Evolutionary conservation across 257 asterid species (phyloP), one percentile per base, ranked within the genome.

Genomic region (Solanum piurae): DNA sequence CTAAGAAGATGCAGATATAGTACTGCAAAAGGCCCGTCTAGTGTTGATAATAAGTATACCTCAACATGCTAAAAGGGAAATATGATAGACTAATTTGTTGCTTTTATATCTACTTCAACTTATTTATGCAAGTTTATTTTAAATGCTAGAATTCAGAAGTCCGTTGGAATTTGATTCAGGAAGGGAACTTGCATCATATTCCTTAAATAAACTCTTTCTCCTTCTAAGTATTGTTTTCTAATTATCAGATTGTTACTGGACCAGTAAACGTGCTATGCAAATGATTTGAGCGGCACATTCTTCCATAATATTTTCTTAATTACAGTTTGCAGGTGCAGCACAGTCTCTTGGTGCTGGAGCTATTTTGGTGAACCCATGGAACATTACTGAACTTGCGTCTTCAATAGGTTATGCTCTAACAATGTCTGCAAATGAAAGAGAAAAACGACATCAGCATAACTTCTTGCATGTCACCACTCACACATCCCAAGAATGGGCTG

Each of bases 321-420:
- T 87, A 80, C 91, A 96, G 99, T 96, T 96, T 91, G 99, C 99
- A 77, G 99, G 99, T 36, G 99, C 99, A 1, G 99, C 99, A 84
- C 99, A 96, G 87, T 96, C 98, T 72, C 97, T 96, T 79, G 99
- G 99, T 84, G 99, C 99, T 42, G 99, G 99, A 83, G 98, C 99
- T 75, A 93, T 95, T 75, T 89, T 96, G 80, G 98, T 96, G 83
- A 96, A 95, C 82, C 98, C 98, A 82, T 96, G 99, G 98, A 96
- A 96, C 88, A 89, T 96, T 55, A 94, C 98, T 58, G 99, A 96
- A 92, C 96, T 96, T 86, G 96, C 98, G 58, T 88, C 96, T 58
- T 93, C 98, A 80, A 96, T 96, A 83, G 95, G 90, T 84, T 91
- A 95, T 88, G 98, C 98, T 89, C 90, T 95, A 88, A 92, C 92